phyloP scores from a whole-genome alignment of 2,329 filamentous ascomycete genomes.

The Nemania sp. region DNA sequence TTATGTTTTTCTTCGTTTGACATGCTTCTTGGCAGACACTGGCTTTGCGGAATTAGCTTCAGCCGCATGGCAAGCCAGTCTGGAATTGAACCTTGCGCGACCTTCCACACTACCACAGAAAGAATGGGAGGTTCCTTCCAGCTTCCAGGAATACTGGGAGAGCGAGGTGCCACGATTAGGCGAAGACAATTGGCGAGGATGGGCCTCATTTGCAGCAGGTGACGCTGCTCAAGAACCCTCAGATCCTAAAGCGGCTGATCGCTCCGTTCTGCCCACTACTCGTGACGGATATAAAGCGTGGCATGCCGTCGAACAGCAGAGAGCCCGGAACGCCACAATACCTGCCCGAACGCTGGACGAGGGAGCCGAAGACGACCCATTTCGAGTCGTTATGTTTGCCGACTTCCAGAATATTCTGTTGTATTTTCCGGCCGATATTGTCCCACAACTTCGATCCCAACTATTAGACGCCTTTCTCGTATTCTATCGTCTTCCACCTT shows the following conservation, averaged over 20 bases:
- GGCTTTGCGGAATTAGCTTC: constrained; percentile 79
- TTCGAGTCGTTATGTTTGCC: constrained; percentile 76
- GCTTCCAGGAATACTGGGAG: constrained; percentile 82
- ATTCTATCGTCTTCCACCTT: constrained; percentile 68
- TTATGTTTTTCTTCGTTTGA: constrained; percentile 77
- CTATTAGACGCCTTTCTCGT: constrained; percentile 73
- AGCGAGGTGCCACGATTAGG: constrained; percentile 79
- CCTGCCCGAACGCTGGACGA: constrained; percentile 79
- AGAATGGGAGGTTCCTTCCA: constrained; percentile 38
- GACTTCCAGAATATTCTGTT: constrained; percentile 72
- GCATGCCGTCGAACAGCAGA: constrained; percentile 58
- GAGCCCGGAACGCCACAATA: constrained; percentile 53
- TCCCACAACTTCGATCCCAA: constrained; percentile 45
- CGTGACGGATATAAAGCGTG: constrained; percentile 56
- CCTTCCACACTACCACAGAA: constrained; percentile 47
- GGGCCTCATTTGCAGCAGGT: constrained; percentile 58
- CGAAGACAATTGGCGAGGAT: constrained; percentile 72
- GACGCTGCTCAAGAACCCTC: constrained; percentile 47
- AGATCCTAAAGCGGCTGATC: constrained; percentile 41
- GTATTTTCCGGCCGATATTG: constrained; percentile 47
- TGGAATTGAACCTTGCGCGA: constrained; percentile 72
- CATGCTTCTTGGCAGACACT: constrained; percentile 72
- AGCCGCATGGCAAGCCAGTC: constrained; percentile 79
- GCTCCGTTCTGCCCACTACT: constrained; percentile 36
- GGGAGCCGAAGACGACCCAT: constrained; percentile 77